Percentiles rank a stretch among this genome's conserved stretches.
phyloP scores from a whole-genome alignment of 1,139 yeast species.

The Suhomyces chickasaworum region DNA sequence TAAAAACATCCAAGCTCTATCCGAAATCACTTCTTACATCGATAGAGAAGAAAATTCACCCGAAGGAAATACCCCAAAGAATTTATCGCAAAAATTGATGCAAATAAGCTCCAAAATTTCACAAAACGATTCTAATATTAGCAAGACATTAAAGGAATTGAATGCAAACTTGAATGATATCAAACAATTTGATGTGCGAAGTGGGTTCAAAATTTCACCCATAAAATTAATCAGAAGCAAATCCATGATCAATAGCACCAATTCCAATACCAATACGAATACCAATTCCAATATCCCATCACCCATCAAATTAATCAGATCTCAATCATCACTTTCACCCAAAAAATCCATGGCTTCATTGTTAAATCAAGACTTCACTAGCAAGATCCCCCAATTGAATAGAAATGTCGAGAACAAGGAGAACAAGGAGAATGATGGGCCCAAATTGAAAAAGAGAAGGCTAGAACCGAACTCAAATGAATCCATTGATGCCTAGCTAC shows the following conservation, averaged over 20 bases:
- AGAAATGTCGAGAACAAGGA: conserved; percentile 15
- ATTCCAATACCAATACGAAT: too few relatives aligned
- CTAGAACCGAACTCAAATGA: conserved; percentile 6
- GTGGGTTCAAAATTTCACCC: conserved; percentile 15
- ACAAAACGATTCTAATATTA: conserved; percentile 15
- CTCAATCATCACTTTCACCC: conserved; percentile 4
- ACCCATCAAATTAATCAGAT: conserved; percentile 4
- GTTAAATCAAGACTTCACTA: conserved; percentile 1
- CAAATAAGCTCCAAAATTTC: conserved; percentile 13
- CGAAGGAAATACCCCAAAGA: conserved; percentile 1
- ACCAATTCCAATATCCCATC: conserved; percentile 11
- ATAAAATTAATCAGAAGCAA: conserved; percentile 2
- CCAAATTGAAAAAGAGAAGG: conserved; percentile 14
- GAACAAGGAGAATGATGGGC: conserved; percentile 18
- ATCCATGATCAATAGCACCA: conserved; percentile 1
- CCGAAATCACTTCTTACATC: conserved; percentile 1
- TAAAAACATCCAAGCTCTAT: background rate
- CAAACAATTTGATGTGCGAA: conserved; percentile 16
- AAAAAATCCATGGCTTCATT: background rate
- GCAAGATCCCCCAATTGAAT: conserved; percentile 14
- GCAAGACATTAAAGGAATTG: conserved; percentile 12
- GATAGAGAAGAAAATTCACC: conserved; percentile 5
- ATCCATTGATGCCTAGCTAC: background rate
- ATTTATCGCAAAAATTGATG: conserved; percentile 7
- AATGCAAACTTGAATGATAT: conserved; percentile 16